phyloP scores from a whole-genome alignment of 176 grass and related monocot genomes.

The Zoysia japonica region DNA sequence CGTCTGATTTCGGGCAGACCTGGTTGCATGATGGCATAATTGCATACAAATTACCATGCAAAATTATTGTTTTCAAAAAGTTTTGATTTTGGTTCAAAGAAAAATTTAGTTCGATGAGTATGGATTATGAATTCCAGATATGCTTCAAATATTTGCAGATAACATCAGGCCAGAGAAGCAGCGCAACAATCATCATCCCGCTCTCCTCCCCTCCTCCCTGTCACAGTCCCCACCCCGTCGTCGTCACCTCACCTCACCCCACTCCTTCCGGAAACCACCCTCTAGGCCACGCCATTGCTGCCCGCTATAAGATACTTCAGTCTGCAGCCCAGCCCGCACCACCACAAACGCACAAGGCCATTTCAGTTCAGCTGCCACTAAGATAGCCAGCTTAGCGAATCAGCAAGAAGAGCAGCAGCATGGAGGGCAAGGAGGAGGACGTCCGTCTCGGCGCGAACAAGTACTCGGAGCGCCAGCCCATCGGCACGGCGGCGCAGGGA shows the following conservation, averaged over 20 bases:
- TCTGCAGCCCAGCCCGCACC: conserved; percentile 1
- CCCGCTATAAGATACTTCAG: conserved; percentile 48
- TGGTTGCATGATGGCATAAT: background rate
- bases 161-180: background rate
- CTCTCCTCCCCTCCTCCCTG: conserved; percentile 20
- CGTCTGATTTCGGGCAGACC: background rate
- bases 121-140: background rate
- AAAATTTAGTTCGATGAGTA: background rate
- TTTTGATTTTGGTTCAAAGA: too few species aligned
- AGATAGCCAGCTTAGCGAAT: background rate
- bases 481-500: conserved; percentile 80
- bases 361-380: background rate
- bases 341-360: background rate
- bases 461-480: conserved; percentile 75
- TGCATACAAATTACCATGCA: background rate
- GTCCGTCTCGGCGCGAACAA: conserved; percentile 78
- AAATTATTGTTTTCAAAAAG: background rate
- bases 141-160: conserved; percentile 7
- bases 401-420: conserved; percentile 10
- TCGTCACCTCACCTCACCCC: conserved; percentile 32
- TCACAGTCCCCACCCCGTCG: conserved; percentile 29
- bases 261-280: conserved; percentile 50
- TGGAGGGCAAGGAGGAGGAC: conserved; percentile 91
- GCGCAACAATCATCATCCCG: background rate
- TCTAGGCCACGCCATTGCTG: background rate